A percentile compares a stretch with the other conserved stretches of the same genome.
Evolutionary conservation across 2,329 filamentous ascomycete genomes (phyloP).

Genomic region (Sclerotinia borealis): DNA sequence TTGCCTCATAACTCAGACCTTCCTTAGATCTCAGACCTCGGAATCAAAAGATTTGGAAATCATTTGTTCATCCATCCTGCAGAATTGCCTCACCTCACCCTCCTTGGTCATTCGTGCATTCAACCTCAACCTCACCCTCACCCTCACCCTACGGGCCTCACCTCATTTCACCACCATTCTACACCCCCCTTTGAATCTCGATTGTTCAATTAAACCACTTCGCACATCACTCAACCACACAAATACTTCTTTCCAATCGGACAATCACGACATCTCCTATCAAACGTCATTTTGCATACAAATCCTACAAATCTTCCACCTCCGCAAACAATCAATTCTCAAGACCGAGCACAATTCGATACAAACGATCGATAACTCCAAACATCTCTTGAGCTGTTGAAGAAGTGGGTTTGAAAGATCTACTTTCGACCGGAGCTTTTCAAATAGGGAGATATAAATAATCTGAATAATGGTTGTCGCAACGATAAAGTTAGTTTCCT

Average conservation of each 20-base stretch:
- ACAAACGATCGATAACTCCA: background rate
- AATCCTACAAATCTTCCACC: background rate
- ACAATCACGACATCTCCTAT: background rate
- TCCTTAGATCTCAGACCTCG: background rate
- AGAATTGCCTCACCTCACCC: background rate
- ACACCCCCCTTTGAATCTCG: background rate
- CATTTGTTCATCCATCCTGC: constrained; percentile 1
- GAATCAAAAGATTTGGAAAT: background rate
- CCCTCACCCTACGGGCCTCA: background rate
- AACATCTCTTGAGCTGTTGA: background rate
- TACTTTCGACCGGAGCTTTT: background rate
- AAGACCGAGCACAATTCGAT: background rate
- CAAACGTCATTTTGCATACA: constrained; percentile 7
- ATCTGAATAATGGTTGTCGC: constrained; percentile 44
- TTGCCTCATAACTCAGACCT: background rate
- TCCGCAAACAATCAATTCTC: background rate
- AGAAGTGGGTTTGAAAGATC: background rate
- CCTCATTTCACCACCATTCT: too few species aligned
- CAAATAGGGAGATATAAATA: background rate
- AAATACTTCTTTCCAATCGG: background rate
- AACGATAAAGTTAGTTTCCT: constrained; percentile 52
- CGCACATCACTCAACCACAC: background rate
- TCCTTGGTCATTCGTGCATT: background rate
- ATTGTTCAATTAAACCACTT: background rate
- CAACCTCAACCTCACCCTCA: background rate